Evolutionary conservation across 129 eudicot species (phyloP), one percentile per base, ranked within the genome.

Genomic region (Flaveria robusta): DNA sequence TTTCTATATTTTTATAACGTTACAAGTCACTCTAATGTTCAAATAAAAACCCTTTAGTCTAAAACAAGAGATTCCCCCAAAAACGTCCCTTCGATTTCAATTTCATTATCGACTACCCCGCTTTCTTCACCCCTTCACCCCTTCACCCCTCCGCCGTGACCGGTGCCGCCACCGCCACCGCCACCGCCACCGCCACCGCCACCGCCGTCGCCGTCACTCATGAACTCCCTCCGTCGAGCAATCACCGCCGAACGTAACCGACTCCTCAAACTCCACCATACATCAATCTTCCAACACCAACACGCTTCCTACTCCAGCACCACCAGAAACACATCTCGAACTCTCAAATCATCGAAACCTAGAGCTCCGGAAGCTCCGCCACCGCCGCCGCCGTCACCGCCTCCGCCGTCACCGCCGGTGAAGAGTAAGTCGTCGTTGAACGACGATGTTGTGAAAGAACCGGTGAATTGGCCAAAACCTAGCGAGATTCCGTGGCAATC

Each of bases 401-500:
- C n/a, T n/a, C n/a, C n/a, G n/a, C n/a, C 20, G 9, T 58, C 43
- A 10, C 39, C 39, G 39, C 39, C 39, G 39, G 39, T 29, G n/a
- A 46, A 31, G 39, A n/a, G 49, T 37, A 62, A 15, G 5, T 34
- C 77, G 13, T 64, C 68, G 9, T 65, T 66, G 5, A 42, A 73
- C 66, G 84, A 66, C 58, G 71, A 20, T 66, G 65, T 70, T 56
- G 42, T 24, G 82, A 83, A 85, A 72, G 76, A 83, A 79, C 68
- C 86, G 12, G 86, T 69, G 63, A 67, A 64, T 14, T 93, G 83
- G 89, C 74, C 92, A 6, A 86, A 67, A 83, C 97, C 97, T 9
- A 83, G 85, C 31, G 86, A 86, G 81, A 93, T 93, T 31, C 87
- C 89, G 7, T 93, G 77, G 79, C 91, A 93, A 64, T 64, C 88